Conservation (phyloP, 805 yeast genomes). For the Starmerella stellata region DNA sequence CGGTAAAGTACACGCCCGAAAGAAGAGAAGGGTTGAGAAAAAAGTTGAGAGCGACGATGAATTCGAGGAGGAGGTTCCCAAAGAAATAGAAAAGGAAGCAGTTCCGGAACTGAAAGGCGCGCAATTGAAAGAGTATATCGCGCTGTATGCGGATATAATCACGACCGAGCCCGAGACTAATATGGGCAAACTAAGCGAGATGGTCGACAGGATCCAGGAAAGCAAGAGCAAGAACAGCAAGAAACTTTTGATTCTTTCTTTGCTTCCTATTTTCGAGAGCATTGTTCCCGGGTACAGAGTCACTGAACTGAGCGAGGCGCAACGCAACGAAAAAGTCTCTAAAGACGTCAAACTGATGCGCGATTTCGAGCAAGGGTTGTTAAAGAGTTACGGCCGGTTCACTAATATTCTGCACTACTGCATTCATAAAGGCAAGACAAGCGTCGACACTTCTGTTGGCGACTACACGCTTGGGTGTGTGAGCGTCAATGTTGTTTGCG, state of each 20-base stretch:
- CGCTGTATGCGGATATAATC: conserved; percentile 56
- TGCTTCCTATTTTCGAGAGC: conserved; percentile 68
- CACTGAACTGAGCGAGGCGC: conserved; percentile 63
- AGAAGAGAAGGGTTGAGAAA: conserved; percentile 17
- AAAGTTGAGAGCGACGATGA: conserved; percentile 16
- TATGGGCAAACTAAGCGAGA: conserved; percentile 41
- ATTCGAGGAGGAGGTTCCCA: conserved; percentile 17
- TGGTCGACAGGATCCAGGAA: conserved; percentile 16
- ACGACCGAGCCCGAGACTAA: conserved; percentile 85
- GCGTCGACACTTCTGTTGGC: conserved; percentile 5
- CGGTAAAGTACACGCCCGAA: conserved; percentile 56
- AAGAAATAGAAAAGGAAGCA: conserved; percentile 19
- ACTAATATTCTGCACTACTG: conserved; percentile 36
- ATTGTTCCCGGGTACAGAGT: conserved; percentile 79
- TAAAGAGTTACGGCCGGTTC: conserved; percentile 49
- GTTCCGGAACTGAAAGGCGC: conserved; percentile 37
- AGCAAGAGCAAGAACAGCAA: conserved; percentile 33
- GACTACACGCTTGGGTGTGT: conserved; percentile 19
- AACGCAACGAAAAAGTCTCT: conserved; percentile 62
- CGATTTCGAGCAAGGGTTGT: conserved; percentile 61
- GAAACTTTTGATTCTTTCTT: conserved; percentile 55
- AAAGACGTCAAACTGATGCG: conserved; percentile 66
- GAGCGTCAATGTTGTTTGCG: conserved; percentile 65
- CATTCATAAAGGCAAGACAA: conserved; percentile 24
- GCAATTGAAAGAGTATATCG: conserved; percentile 64